Base-by-base conservation (phyloP, 768 basidiomycete species). In the Pisolithus albus region DNA sequence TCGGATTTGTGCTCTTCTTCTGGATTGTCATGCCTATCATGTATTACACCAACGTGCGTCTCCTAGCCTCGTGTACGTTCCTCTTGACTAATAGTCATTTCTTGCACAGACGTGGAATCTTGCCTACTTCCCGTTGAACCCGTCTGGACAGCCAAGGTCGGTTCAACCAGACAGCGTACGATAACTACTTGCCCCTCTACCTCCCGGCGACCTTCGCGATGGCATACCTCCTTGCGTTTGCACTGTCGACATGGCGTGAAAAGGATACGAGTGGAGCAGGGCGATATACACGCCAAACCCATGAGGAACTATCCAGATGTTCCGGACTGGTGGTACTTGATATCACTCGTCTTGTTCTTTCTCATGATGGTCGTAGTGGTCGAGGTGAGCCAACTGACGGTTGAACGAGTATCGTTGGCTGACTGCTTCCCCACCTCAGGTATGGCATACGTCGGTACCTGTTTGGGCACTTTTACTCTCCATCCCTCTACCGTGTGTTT, bases 271-370 rank as follows among this genome's bases (percentile, higher is more conserved):
- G 74, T 84, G 7, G 94, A 94, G 70, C 81, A 82, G 53, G 92
- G 95, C 60, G 95, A 98, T 66, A 92, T 97, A 55, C 95, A 98
- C 63, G 82, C 88, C 53, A 95, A 94, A 70, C 75, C 97, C 47
- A 97, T 98, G 94, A 75, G 83, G 55, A 81, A 85, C 54, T 98
- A 98, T 63, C 90, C 88, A 0, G 92, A 95, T 59, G 92, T 94
- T 1, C 92, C 90, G 2, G 83, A 88, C 65, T 91, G 88, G 88
- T 91, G 88, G 88, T 98, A 92, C 61, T 48, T 73, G 0, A 54
- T 74, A 41, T 76, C 81, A 13, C 84, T 93, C 56, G 67, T 78
- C 4, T 66, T 81, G 3, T 90, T 86, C 62, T 85, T 92, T 65
- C 64, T 74, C 24, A 54, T 94, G 52, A 85, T 85, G 50, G 76